phyloP scores from a whole-genome alignment of 75 land plant genomes.

The Ceratopteris richardii region DNA sequence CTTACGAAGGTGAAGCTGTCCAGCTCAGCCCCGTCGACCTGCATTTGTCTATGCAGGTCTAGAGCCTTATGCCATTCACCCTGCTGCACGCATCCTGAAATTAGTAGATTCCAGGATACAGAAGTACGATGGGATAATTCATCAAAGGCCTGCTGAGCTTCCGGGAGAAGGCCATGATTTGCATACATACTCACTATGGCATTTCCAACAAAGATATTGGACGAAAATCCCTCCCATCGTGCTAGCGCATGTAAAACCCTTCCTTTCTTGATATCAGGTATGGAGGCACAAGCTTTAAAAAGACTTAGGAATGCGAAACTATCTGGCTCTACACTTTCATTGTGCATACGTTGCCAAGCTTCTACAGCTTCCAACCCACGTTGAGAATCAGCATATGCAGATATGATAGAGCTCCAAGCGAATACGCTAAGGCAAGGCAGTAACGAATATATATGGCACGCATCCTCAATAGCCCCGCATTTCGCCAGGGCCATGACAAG shows the following conservation, averaged over 20 bases:
- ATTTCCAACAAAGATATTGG: constrained; percentile 36
- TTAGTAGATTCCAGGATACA: constrained; percentile 43
- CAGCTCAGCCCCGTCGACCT: constrained; percentile 24
- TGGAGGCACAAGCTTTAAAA: constrained; percentile 35
- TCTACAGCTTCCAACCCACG: not conserved
- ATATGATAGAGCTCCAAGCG: constrained; percentile 53
- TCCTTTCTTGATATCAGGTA: constrained; percentile 17
- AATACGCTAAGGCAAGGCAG: constrained; percentile 26
- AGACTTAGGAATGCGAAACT: constrained; percentile 48
- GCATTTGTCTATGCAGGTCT: constrained; percentile 33
- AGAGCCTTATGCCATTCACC: constrained; percentile 27
- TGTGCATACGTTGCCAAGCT: not conserved
- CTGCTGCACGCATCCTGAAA: constrained; percentile 35
- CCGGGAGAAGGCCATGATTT: constrained; percentile 23
- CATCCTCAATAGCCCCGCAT: constrained; percentile 23
- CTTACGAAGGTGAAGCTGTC: constrained; percentile 52
- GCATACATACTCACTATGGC: constrained; percentile 64
- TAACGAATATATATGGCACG: constrained; percentile 24
- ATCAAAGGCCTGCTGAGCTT: constrained; percentile 46
- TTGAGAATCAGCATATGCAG: constrained; percentile 22
- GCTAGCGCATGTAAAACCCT: not conserved
- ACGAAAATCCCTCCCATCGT: constrained; percentile 26
- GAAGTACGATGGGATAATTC: constrained; percentile 30
- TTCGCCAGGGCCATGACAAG: constrained; percentile 11
- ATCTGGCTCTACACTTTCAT: constrained; percentile 26